Evolutionary conservation across 1,284 basidiomycete genomes (phyloP).

Genomic region (Pseudozyma sp.): DNA sequence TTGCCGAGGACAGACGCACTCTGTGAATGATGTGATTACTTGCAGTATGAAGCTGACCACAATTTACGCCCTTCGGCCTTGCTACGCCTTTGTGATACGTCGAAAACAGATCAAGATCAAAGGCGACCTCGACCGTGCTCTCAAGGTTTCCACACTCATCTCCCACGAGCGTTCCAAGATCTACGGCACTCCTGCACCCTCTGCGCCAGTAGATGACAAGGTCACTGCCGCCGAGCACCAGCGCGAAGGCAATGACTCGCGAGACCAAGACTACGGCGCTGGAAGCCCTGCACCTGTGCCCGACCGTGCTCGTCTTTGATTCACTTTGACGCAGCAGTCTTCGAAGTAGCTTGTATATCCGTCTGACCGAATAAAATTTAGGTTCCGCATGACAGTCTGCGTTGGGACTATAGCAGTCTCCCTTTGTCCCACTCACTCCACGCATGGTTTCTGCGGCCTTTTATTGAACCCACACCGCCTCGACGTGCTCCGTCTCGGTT

Average conservation of each 20-base stretch:
- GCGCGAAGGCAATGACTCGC: conserved; percentile 32
- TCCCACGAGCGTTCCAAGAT: conserved; percentile 64
- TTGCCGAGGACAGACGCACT: too few relatives aligned
- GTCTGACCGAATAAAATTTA: too few relatives aligned
- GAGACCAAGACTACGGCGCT: conserved; percentile 42
- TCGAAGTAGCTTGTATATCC: too few relatives aligned
- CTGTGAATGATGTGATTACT: background rate
- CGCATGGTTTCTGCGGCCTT: too few relatives aligned
- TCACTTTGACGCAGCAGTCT: too few relatives aligned
- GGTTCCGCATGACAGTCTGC: too few relatives aligned
- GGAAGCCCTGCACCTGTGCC: conserved; percentile 56
- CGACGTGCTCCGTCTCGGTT: too few relatives aligned
- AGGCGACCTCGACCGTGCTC: conserved; percentile 60
- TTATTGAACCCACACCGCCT: too few relatives aligned
- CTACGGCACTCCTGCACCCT: conserved; percentile 41
- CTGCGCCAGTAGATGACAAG: conserved; percentile 16
- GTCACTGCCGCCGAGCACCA: conserved; percentile 23
- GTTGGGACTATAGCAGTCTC: too few relatives aligned
- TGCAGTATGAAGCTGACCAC: background rate
- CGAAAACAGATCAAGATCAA: conserved; percentile 57
- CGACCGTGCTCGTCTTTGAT: conserved; percentile 45
- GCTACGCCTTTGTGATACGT: background rate
- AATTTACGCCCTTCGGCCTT: background rate
- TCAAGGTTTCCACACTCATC: conserved; percentile 53
- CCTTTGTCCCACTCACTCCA: too few relatives aligned